Evolutionary conservation across 2,329 filamentous ascomycete genomes (phyloP).

Genomic region (Pyrenophora tritici-repentis): DNA sequence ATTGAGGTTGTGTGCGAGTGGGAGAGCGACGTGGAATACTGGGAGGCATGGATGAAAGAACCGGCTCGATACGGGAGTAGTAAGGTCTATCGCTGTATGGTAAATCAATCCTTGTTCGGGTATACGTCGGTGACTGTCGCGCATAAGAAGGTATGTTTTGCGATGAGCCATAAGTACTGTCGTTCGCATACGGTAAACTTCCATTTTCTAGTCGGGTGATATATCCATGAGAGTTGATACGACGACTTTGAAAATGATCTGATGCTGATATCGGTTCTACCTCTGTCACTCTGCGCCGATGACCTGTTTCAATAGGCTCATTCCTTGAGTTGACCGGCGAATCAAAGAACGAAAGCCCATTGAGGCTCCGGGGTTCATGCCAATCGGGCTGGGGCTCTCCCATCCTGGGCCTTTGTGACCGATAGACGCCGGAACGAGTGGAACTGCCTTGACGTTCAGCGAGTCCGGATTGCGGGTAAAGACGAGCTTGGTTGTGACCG

Average conservation of each 20-base stretch:
- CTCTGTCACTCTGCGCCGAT: not conserved
- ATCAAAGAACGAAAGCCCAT: conserved; percentile 46
- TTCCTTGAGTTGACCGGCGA: conserved; percentile 31
- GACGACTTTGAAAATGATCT: conserved; percentile 12
- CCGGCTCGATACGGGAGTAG: conserved; percentile 14
- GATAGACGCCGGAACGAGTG: conserved; percentile 35
- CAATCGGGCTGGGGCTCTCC: conserved; percentile 13
- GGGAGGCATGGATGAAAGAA: conserved; percentile 27
- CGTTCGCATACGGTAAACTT: conserved; percentile 5
- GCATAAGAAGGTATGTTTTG: conserved; percentile 3
- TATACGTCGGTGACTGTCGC: conserved; percentile 3
- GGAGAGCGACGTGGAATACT: conserved; percentile 15
- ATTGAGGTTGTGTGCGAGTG: conserved; percentile 19
- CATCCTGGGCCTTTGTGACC: conserved; percentile 24
- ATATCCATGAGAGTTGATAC: conserved; percentile 20
- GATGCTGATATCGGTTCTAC: conserved; percentile 1
- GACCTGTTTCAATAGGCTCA: conserved; percentile 16
- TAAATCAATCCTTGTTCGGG: conserved; percentile 10
- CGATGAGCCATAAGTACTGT: conserved; percentile 14
- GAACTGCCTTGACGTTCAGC: conserved; percentile 38
- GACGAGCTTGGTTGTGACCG: conserved; percentile 21
- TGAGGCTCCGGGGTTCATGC: conserved; percentile 35
- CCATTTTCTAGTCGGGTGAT: conserved; percentile 15
- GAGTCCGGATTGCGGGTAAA: conserved; percentile 17
- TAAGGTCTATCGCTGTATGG: conserved; percentile 8